Conservation (phyloP, 2,329 filamentous ascomycete species). For the Phialophora tarda region DNA sequence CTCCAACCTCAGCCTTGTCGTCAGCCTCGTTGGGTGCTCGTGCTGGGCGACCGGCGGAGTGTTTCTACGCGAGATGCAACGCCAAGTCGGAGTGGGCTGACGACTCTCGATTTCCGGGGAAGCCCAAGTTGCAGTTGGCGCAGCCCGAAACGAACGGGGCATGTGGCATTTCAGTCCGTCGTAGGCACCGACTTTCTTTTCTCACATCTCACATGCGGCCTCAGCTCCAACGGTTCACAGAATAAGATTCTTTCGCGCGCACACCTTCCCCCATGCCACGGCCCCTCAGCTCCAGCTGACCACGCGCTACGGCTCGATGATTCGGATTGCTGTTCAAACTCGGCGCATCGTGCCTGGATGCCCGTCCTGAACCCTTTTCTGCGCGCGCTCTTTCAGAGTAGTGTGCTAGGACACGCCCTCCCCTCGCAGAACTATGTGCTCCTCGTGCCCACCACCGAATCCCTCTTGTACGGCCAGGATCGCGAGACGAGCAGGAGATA, state of each 20-base stretch:
- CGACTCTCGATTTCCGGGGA: background rate
- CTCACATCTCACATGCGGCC: conserved; percentile 8
- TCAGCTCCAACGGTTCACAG: background rate
- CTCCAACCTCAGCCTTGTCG: background rate
- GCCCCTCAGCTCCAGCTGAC: conserved; percentile 18
- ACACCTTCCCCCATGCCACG: background rate
- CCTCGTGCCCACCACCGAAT: conserved; percentile 90
- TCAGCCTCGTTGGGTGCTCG: background rate
- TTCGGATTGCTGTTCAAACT: conserved; percentile 20
- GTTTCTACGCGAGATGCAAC: conserved; percentile 1
- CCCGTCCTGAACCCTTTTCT: conserved; percentile 99
- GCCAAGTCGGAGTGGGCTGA: background rate
- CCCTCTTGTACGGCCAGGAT: conserved; percentile 85
- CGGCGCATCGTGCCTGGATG: conserved; percentile 67
- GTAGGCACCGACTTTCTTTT: background rate
- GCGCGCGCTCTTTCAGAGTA: conserved; percentile 97
- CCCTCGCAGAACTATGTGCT: conserved; percentile 91
- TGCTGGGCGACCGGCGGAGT: background rate
- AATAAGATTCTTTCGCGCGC: background rate
- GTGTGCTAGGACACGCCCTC: conserved; percentile 86
- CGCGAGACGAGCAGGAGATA: conserved; percentile 78
- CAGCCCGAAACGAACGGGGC: conserved; percentile 5
- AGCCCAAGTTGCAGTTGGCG: conserved; percentile 13
- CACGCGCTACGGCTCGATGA: conserved; percentile 31
- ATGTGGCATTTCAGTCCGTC: conserved; percentile 14